Evolutionary conservation across 2,329 filamentous ascomycete species (phyloP).

Genomic region (Neonectria faginata): DNA sequence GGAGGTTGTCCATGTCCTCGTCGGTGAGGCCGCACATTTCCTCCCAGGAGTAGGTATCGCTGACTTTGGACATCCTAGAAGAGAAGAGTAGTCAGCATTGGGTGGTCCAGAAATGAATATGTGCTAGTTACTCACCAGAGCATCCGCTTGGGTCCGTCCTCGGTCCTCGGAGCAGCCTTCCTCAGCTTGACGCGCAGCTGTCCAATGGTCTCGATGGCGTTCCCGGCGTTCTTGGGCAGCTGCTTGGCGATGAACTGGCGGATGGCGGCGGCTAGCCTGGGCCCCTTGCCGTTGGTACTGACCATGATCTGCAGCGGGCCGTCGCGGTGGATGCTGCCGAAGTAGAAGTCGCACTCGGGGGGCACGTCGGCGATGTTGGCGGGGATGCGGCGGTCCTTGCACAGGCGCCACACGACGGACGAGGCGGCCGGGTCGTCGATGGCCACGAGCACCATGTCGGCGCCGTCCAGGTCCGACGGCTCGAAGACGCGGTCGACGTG

Average conservation of each 20-base stretch:
- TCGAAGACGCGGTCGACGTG: conserved; percentile 88
- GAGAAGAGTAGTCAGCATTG: conserved; percentile 16
- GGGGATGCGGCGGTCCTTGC: conserved; percentile 84
- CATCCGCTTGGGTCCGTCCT: conserved; percentile 90
- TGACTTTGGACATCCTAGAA: conserved; percentile 88
- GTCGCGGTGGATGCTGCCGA: conserved; percentile 94
- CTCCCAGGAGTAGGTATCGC: conserved; percentile 86
- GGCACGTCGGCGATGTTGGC: conserved; percentile 98
- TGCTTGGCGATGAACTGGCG: conserved; percentile 81
- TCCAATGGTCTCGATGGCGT: conserved; percentile 88
- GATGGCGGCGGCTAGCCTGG: conserved; percentile 88
- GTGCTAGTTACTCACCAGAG: conserved; percentile 71
- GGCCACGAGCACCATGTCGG: conserved; percentile 90
- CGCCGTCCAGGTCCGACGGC: conserved; percentile 83
- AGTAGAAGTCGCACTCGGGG: conserved; percentile 98
- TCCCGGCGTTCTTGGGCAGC: conserved; percentile 83
- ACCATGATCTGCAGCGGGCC: conserved; percentile 98
- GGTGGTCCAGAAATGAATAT: no score
- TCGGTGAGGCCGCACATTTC: conserved; percentile 86
- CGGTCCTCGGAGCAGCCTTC: conserved; percentile 75
- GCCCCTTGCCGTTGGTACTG: conserved; percentile 96
- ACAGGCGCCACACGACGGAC: conserved; percentile 90
- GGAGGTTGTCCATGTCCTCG: conserved; percentile 84
- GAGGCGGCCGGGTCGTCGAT: conserved; percentile 95
- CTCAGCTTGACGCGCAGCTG: conserved; percentile 82